Evolutionary conservation across 345 rosid species (phyloP), one percentile per base, ranked within the genome.

Genomic region (Eutrema heterophyllum): DNA sequence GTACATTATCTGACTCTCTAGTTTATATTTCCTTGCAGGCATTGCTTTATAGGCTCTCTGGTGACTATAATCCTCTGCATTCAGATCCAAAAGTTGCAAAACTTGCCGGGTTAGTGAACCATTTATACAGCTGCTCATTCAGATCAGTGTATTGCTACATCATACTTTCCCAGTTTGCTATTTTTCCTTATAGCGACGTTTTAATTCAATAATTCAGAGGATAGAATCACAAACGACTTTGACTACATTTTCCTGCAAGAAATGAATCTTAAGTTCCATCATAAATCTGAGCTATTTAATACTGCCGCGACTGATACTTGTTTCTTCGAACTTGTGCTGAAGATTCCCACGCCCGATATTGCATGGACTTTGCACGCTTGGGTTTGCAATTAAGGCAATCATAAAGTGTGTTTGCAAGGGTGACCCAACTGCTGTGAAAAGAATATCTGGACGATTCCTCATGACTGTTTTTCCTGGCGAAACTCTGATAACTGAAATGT

Each of bases 11-110:
- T 57, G 64, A 81, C 67, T 48, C 52, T 55, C 12, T 66, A 68
- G 45, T 62, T 35, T 75, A 57, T 61, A 54, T 54, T 63, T 74
- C 59, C 65, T 9, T 32, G 84, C 86, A 95, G 99, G 99, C 99
- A 44, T 82, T 95, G 77, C 78, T 95, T 64, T 95, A 95, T 72
- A 84, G 97, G 85, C 75, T 92, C 65, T 92, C 97, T 45, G 99
- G 99, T 74, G 97, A 95, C 71, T 92, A 92, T 64, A 92, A 95
- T 80, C 99, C 97, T 78, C 77, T 95, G 70, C 99, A 90, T 82
- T 87, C 97, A 15, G 99, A 95, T 83, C 97, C 97, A 57, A 55
- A 55, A 74, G 1, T 90, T 65, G 97, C 97, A n/a, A 77, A 78
- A 81, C 79, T 67, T 70, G 97, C 97, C 40, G 99, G 97, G 97